Conservation (phyloP, 1,284 basidiomycete genomes). For the Marasmius sp. region DNA sequence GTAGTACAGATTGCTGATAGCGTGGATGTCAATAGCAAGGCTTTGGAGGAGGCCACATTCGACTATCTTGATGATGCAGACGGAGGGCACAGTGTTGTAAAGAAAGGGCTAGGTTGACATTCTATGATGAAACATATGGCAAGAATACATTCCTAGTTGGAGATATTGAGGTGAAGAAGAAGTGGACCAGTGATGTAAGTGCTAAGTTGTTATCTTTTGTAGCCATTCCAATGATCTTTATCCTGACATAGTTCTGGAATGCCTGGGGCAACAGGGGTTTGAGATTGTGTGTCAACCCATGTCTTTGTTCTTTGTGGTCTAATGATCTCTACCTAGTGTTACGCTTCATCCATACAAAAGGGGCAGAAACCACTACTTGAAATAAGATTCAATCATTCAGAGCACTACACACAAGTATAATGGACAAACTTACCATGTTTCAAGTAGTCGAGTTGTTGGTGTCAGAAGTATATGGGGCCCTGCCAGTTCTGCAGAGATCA, state of each 20-base stretch:
- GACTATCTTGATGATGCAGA: conserved; percentile 37
- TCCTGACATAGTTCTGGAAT: neutral
- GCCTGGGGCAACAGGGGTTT: neutral
- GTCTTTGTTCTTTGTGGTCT: neutral
- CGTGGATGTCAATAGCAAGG: conserved; percentile 14
- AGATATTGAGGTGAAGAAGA: conserved; percentile 35
- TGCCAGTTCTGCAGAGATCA: too few species aligned
- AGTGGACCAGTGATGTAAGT: conserved; percentile 27
- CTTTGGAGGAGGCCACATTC: conserved; percentile 18
- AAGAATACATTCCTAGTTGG: conserved; percentile 36
- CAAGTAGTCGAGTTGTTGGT: too few species aligned
- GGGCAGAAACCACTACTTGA: neutral
- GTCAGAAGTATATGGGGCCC: too few species aligned
- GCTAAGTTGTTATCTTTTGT: neutral
- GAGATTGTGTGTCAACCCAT: neutral
- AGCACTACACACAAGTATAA: too few species aligned
- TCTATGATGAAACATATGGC: conserved; percentile 42
- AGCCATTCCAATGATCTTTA: neutral
- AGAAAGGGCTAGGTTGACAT: conserved; percentile 42
- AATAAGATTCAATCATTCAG: too few species aligned
- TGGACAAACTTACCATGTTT: too few species aligned
- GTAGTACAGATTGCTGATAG: too few species aligned
- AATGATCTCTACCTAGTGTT: neutral
- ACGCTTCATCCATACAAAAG: neutral
- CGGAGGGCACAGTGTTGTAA: conserved; percentile 35